Evolutionary conservation across 345 rosid species (phyloP).

Genomic region (Populus tremula): DNA sequence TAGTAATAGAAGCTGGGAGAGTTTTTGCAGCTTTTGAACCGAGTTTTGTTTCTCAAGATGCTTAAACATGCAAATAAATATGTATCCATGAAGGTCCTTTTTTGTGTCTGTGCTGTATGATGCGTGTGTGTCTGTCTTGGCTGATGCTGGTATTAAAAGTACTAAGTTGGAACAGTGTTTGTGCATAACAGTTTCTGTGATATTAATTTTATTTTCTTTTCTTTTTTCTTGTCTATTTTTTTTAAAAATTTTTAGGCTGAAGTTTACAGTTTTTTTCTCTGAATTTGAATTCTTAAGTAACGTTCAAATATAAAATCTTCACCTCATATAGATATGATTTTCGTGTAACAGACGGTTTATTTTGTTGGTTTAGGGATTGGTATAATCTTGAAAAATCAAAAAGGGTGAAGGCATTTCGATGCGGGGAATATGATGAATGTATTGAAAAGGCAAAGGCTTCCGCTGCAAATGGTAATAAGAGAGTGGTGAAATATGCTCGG

Average conservation of each 20-base stretch:
- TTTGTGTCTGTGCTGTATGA: neutral
- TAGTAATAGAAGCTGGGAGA: neutral
- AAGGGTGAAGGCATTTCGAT: conserved; percentile 93
- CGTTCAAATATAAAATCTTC: neutral
- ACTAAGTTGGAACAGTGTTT: neutral
- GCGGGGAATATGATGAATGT: conserved; percentile 85
- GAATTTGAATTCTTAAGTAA: conserved; percentile 1
- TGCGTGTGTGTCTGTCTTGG: neutral
- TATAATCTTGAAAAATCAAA: conserved; percentile 91
- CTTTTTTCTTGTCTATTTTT: too few relatives aligned
- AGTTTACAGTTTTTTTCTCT: neutral
- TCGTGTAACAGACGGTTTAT: neutral
- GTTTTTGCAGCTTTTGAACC: neutral
- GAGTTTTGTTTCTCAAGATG: conserved; percentile 3
- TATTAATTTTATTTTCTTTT: neutral
- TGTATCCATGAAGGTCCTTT: neutral
- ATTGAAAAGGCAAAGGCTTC: conserved; percentile 84
- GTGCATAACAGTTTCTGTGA: neutral
- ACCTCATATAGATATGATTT: neutral
- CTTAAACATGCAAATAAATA: neutral
- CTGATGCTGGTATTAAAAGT: neutral
- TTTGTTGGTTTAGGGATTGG: conserved; percentile 72
- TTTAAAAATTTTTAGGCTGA: neutral
- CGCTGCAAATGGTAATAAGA: conserved; percentile 66
- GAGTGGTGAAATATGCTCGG: conserved; percentile 73